A percentile compares a stretch with the other conserved stretches of the same genome.
phyloP scores from a whole-genome alignment of 2,329 filamentous ascomycete genomes.

The Metarhizium humberi region DNA sequence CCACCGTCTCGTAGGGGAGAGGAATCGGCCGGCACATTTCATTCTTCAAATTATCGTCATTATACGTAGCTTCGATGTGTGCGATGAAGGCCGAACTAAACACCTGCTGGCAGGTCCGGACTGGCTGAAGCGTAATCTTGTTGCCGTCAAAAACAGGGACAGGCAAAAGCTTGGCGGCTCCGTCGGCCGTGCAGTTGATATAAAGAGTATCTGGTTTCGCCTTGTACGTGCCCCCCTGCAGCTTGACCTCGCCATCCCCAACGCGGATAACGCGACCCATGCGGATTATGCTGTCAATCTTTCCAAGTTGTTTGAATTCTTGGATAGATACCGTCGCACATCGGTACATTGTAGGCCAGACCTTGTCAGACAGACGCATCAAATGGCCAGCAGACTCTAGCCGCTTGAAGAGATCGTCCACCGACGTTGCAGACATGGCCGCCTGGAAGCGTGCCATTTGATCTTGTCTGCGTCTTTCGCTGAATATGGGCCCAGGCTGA shows the following conservation, averaged over 20 bases:
- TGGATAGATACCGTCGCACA: neutral
- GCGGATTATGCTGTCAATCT: neutral
- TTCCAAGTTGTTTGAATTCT: neutral
- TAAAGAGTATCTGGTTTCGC: neutral
- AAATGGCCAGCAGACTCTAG: neutral
- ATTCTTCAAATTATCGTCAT: too few species aligned
- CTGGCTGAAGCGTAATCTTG: too few species aligned
- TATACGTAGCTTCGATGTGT: too few species aligned
- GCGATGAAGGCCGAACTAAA: too few species aligned
- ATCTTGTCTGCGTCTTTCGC: neutral
- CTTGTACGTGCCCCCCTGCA: neutral
- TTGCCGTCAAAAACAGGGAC: too few species aligned
- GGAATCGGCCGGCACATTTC: too few species aligned
- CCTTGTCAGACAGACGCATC: neutral
- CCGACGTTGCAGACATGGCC: too few species aligned
- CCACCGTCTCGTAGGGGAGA: too few species aligned
- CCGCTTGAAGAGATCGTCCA: neutral
- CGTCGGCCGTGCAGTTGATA: neutral
- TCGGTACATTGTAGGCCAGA: neutral
- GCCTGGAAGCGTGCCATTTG: neutral
- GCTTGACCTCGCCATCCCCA: neutral
- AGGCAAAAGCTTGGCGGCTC: too few species aligned
- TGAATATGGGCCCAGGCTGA: neutral
- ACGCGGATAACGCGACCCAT: neutral
- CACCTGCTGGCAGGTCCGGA: too few species aligned